Evolutionary conservation across 2,329 filamentous ascomycete species (phyloP), one percentile per base, ranked within the genome.

Genomic region (Xylariaceae sp.): DNA sequence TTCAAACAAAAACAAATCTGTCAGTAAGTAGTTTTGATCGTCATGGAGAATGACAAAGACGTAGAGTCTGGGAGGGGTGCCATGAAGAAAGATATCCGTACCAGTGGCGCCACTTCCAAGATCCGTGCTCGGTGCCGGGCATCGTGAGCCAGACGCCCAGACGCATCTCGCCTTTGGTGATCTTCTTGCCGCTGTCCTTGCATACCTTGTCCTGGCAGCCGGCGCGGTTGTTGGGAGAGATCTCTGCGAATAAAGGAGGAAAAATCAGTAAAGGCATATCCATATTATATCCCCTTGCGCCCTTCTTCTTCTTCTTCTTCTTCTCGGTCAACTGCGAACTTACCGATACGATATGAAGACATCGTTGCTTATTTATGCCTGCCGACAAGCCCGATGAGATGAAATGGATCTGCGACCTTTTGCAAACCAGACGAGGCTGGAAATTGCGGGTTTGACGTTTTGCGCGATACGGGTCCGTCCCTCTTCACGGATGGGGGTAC

Each of bases 81-180:
- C 12, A 23, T 5, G 16, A 3, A 21, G 26, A 17, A 15, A 16
- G 14, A 23, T 15, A 29, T 31, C 16, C 74, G 57, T 71, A 94
- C 90, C 90, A 96, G 61, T 97, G 90, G 58, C 83, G 84, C 81
- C 84, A 97, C 41, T 68, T 62, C 78, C 80, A 94, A 55, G 72
- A 73, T 29, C 76, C 76, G 55, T 81, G 72, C 0, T 75, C 72
- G 0, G 69, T 54, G 19, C 21, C 37, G 1, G 66, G 36, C 49
- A 83, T 74, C 7, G 74, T 74, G 47, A 94, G 74, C 70, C 82
- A 86, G 15, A 73, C 74, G 29, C 85, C 90, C 37, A 88, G 76
- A 39, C 90, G 83, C 3, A 95, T 66, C 49, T 87, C 78, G 40
- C 83, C 87, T 66, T 94, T 94, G 17, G 55, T 50, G 56, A 94